Evolutionary conservation across 2,329 filamentous ascomycete genomes (phyloP).

Genomic region (Neocucurbitaria cava): DNA sequence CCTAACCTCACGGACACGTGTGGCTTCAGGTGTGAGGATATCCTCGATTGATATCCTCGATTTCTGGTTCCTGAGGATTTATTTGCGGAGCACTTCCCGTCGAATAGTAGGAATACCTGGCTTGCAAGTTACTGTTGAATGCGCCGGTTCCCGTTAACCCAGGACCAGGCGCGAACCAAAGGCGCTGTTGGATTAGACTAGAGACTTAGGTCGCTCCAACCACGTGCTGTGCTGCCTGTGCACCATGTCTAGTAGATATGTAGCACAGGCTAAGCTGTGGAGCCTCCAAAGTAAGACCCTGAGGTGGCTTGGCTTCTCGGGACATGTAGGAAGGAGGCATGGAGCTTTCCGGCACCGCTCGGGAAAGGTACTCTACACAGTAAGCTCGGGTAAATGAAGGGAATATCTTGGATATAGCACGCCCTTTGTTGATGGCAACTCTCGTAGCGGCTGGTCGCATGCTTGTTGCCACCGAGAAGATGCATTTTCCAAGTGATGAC

Average conservation of each 20-base stretch:
- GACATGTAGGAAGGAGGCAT: slow-evolving; percentile 29
- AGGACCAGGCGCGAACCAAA: slow-evolving; percentile 7
- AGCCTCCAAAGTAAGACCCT: slow-evolving; percentile 26
- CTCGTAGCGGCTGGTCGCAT: background rate
- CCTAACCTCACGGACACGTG: no score
- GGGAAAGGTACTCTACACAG: slow-evolving; percentile 20
- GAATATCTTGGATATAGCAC: slow-evolving; percentile 7
- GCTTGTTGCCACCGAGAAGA: background rate
- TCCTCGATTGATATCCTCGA: no score
- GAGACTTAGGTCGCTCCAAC: slow-evolving; percentile 15
- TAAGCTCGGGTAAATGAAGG: slow-evolving; percentile 21
- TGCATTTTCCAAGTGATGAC: slow-evolving; percentile 4
- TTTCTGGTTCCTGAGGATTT: background rate
- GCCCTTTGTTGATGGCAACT: background rate
- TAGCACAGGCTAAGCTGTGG: slow-evolving; percentile 21
- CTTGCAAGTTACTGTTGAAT: slow-evolving; percentile 11
- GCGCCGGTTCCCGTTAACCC: slow-evolving; percentile 2
- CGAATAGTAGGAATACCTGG: background rate
- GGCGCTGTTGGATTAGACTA: slow-evolving; percentile 24
- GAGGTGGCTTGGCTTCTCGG: slow-evolving; percentile 27
- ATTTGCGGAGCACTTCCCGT: slow-evolving; percentile 6
- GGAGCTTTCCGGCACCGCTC: slow-evolving; percentile 14
- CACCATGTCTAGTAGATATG: slow-evolving; percentile 23
- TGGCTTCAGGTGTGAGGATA: no score
- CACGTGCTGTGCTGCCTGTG: slow-evolving; percentile 24